Percentiles rank a stretch among this genome's conserved stretches.
phyloP scores from a whole-genome alignment of 768 basidiomycete species.

The Trametes sanguinea region DNA sequence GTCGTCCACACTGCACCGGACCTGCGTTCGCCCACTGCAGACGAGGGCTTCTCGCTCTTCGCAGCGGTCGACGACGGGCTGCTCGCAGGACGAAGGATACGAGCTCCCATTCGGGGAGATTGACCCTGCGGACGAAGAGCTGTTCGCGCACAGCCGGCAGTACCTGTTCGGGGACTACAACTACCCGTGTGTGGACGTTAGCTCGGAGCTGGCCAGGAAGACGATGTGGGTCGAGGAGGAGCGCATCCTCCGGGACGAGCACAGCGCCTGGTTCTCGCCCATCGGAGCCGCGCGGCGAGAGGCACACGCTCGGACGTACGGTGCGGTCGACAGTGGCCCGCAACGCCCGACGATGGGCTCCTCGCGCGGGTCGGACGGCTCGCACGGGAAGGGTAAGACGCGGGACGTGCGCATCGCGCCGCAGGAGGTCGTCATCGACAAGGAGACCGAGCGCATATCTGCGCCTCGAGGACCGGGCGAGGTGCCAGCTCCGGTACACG shows the following conservation, averaged over 20 bases:
- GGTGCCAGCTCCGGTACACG: slow-evolving; percentile 52
- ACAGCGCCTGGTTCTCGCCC: slow-evolving; percentile 70
- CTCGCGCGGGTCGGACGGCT: slow-evolving; percentile 23
- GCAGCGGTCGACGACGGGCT: slow-evolving; percentile 24
- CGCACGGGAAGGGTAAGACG: slow-evolving; percentile 25
- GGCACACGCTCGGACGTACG: slow-evolving; percentile 40
- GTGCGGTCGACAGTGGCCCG: slow-evolving; percentile 42
- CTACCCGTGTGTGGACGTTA: slow-evolving; percentile 88
- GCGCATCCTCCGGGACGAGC: slow-evolving; percentile 72
- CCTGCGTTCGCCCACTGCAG: slow-evolving; percentile 37
- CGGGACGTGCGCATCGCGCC: background rate
- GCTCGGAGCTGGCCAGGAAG: slow-evolving; percentile 66
- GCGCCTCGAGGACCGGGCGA: slow-evolving; percentile 31
- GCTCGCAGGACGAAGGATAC: slow-evolving; percentile 45
- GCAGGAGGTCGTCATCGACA: slow-evolving; percentile 44
- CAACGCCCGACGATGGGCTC: slow-evolving; percentile 16
- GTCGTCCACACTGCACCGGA: slow-evolving; percentile 69
- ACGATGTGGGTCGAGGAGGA: slow-evolving; percentile 86
- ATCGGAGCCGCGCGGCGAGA: slow-evolving; percentile 49
- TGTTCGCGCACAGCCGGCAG: slow-evolving; percentile 74
- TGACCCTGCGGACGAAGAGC: slow-evolving; percentile 70
- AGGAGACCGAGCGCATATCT: slow-evolving; percentile 43
- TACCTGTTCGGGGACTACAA: slow-evolving; percentile 91
- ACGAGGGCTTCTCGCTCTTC: slow-evolving; percentile 24
- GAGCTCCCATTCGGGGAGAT: slow-evolving; percentile 68